Conservation (phyloP, 2,329 filamentous ascomycete genomes). For the Biscogniauxia mediterranea region DNA sequence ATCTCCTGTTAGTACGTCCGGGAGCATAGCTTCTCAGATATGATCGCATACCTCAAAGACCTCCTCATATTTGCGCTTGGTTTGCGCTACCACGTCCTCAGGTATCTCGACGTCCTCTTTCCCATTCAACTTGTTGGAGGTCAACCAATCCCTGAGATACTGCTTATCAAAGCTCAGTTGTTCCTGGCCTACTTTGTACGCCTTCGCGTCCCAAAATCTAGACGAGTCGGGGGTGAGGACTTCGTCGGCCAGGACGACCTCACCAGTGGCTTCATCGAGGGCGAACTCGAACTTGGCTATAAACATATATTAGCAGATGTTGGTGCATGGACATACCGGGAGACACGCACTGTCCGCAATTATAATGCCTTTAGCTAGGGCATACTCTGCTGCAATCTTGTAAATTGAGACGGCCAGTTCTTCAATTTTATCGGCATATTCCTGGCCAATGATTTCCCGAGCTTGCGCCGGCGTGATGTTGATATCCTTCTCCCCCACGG, state of each 20-base stretch:
- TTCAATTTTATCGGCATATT: constrained; percentile 63
- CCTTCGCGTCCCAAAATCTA: constrained; percentile 74
- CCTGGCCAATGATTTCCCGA: constrained; percentile 59
- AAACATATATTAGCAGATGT: not conserved
- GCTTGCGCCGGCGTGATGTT: constrained; percentile 75
- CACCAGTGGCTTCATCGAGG: constrained; percentile 59
- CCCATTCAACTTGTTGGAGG: not conserved
- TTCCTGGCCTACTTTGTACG: constrained; percentile 67
- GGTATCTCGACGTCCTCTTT: not conserved
- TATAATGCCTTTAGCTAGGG: constrained; percentile 64
- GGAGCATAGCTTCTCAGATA: too few relatives aligned
- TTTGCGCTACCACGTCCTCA: not conserved
- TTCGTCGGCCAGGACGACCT: constrained; percentile 77
- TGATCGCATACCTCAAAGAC: not conserved
- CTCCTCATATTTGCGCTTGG: not conserved
- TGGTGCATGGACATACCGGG: not conserved
- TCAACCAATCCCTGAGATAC: constrained; percentile 79
- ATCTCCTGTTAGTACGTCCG: too few relatives aligned
- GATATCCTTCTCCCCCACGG: constrained; percentile 72
- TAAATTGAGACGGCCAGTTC: constrained; percentile 64
- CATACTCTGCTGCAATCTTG: constrained; percentile 59
- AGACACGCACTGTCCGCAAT: constrained; percentile 53
- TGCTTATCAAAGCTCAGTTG: constrained; percentile 91
- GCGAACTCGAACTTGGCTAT: constrained; percentile 43
- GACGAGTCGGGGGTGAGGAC: constrained; percentile 78